Evolutionary conservation across 2,329 filamentous ascomycete species (phyloP).

Genomic region (Sordariomycetes sp.): DNA sequence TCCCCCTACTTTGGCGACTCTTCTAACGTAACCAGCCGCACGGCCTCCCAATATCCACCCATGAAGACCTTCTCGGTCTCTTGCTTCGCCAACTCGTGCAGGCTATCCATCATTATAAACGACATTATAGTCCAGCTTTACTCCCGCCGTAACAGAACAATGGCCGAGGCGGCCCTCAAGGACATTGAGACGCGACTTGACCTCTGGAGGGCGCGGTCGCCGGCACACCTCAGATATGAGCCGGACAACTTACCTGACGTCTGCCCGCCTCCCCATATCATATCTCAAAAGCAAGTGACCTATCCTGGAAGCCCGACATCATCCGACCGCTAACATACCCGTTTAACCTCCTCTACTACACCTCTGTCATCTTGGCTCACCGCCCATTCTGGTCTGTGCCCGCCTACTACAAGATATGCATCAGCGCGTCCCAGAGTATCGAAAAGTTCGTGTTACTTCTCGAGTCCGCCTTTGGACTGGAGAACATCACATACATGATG

Average conservation of each 20-base stretch:
- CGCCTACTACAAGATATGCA: neutral
- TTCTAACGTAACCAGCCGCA: slow-evolving; percentile 5
- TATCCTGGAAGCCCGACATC: neutral
- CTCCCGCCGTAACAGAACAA: neutral
- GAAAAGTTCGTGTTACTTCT: neutral
- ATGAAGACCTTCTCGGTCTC: slow-evolving; percentile 6
- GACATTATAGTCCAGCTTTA: neutral
- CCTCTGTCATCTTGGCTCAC: neutral
- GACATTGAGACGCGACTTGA: neutral
- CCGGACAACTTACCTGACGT: neutral
- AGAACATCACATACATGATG: neutral
- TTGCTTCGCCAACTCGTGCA: slow-evolving; percentile 2
- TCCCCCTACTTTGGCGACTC: slow-evolving; percentile 6
- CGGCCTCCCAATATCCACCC: slow-evolving; percentile 9
- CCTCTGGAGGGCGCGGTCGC: neutral
- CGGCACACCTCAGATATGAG: neutral
- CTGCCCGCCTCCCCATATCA: neutral
- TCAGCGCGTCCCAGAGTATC: neutral
- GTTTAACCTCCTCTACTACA: neutral
- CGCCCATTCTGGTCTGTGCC: neutral
- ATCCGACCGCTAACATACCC: neutral
- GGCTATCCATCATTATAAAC: slow-evolving; percentile 1
- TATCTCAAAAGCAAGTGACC: neutral
- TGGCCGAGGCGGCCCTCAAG: neutral
- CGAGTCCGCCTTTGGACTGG: neutral